Conservation (phyloP, 495 filamentous ascomycete species). For the Penicillium soppii region DNA sequence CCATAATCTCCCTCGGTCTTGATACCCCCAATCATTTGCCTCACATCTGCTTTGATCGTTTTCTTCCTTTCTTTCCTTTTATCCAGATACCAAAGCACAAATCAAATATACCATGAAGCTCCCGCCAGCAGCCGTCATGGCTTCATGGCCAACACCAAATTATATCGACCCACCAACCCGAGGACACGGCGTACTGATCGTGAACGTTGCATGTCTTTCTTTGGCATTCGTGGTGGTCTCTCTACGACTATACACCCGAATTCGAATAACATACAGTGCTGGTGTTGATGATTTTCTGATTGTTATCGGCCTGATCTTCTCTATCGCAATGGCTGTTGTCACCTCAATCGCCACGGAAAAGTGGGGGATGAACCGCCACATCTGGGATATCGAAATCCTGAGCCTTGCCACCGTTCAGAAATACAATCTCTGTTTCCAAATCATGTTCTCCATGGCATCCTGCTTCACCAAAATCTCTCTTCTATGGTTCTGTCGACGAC, state of each 20-base stretch:
- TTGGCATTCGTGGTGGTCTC: constrained; percentile 41
- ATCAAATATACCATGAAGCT: constrained; percentile 30
- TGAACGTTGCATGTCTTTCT: constrained; percentile 38
- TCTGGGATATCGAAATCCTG: constrained; percentile 48
- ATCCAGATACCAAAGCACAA: neutral
- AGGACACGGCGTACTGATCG: constrained; percentile 41
- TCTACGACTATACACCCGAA: constrained; percentile 51
- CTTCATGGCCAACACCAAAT: constrained; percentile 56
- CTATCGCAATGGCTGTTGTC: constrained; percentile 44
- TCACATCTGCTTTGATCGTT: neutral
- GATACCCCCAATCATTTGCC: neutral
- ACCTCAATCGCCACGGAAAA: constrained; percentile 40
- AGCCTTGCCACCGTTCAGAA: constrained; percentile 37
- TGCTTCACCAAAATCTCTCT: constrained; percentile 57
- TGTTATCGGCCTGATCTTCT: constrained; percentile 35
- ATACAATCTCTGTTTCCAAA: constrained; percentile 51
- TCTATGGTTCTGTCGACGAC: constrained; percentile 56
- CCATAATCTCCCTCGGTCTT: neutral
- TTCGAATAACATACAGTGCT: constrained; percentile 42
- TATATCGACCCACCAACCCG: constrained; percentile 52
- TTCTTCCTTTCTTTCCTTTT: neutral
- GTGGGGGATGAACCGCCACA: constrained; percentile 56
- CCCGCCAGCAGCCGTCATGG: constrained; percentile 44
- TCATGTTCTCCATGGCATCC: constrained; percentile 53
- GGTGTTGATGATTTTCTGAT: constrained; percentile 51